Percentiles rank a stretch among this genome's conserved stretches.
Conservation (phyloP, 2,329 filamentous ascomycete genomes). For the Paramyrothecium sp. region DNA sequence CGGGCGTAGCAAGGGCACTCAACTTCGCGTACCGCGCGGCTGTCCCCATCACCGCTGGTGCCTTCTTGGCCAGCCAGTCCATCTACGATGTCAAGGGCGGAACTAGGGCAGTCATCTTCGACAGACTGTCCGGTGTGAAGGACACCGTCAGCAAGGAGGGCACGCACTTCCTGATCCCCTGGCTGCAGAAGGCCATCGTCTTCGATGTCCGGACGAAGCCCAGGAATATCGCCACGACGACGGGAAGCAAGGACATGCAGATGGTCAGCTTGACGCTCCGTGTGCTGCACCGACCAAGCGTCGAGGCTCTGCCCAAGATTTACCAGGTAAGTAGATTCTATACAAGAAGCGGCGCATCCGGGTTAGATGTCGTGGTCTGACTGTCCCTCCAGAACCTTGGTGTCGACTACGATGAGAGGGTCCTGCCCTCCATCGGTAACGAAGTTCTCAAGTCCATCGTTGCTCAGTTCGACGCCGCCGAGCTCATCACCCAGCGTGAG, state of each 20-base stretch:
- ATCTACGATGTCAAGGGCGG: constrained; percentile 98
- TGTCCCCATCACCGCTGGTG: constrained; percentile 69
- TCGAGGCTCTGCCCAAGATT: constrained; percentile 90
- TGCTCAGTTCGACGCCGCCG: constrained; percentile 96
- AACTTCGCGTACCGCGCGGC: constrained; percentile 65
- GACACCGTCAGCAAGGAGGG: constrained; percentile 92
- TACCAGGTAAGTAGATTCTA: constrained; percentile 72
- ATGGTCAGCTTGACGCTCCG: constrained; percentile 98
- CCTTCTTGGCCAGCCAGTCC: constrained; percentile 69
- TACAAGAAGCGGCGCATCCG: neutral
- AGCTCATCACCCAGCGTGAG: constrained; percentile 98
- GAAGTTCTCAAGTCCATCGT: constrained; percentile 99
- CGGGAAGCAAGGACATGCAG: constrained; percentile 97
- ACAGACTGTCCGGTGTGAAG: constrained; percentile 87
- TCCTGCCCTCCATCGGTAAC: constrained; percentile 97
- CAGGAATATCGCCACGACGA: constrained; percentile 95
- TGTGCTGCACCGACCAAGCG: constrained; percentile 91
- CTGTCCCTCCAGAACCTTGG: constrained; percentile 73
- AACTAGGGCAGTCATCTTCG: constrained; percentile 95
- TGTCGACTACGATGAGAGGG: constrained; percentile 96
- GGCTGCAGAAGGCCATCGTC: constrained; percentile 91
- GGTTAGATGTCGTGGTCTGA: neutral
- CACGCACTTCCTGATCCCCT: constrained; percentile 93
- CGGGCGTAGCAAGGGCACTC: constrained; percentile 56
- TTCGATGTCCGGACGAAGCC: constrained; percentile 98